Evolutionary conservation across 257 asterid species (phyloP), one percentile per base, ranked within the genome.

Genomic region (Capsicum chinense): DNA sequence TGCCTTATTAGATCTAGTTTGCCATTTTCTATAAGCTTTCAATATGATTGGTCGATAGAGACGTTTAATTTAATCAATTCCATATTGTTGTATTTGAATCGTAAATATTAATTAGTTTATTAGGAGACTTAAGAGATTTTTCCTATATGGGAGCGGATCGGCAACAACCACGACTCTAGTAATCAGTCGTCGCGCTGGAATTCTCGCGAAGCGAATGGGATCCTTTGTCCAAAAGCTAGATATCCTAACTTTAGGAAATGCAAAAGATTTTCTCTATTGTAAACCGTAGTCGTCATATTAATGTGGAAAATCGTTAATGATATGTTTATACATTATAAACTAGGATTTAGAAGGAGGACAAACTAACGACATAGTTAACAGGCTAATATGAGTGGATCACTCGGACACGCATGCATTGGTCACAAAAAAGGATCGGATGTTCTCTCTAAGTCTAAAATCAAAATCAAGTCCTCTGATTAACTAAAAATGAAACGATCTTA

Each of bases 1-100:
- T 73, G 35, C 16, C 21, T 73, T 48, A 68, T 73, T 48, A 68
- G 52, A 39, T 13, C 73, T 66, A 66, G 19, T 66, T 33, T 66
- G 6, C n/a, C 73, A 66, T 33, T 66, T 66, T 66, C 73, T 66
- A 33, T 66, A 33, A 66, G 11, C 73, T 69, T 69, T 69, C 78
- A 68, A 37, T 68, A 15, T 35, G 74, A 15, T 68, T 39, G 21
- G 54, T 37, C 3, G 13, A 68, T 67, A 14, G 50, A 63, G 13
- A 26, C 7, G 17, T 7, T 56, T 56, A 56, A 56, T 56, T 17
- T 6, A 64, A 60, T 5, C 19, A 62, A 62, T 62, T 39, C 3
- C 9, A 26, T 10, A 10, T 63, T 6, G 73, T 66, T 33, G 73
- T 33, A 66, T 66, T 33, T 33, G 48, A 66, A 35, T 67, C 0